Evolutionary conservation across 805 yeast species (phyloP).

Genomic region (Saccharomycopsis microspora): DNA sequence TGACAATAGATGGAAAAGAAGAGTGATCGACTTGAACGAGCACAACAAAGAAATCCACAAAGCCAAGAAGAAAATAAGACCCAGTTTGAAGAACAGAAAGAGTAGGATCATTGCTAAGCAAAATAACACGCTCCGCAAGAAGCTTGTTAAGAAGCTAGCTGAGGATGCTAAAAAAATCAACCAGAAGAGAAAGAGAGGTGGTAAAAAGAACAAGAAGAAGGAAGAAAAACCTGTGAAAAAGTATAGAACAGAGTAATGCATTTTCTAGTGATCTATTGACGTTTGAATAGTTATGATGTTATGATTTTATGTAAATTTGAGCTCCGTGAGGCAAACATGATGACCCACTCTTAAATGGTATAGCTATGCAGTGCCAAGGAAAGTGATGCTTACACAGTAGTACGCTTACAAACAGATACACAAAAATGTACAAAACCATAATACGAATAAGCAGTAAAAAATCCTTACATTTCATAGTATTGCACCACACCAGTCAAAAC

Average conservation of each 20-base stretch:
- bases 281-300: too few species aligned
- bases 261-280: too few species aligned
- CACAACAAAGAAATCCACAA: constrained; percentile 4
- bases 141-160: not conserved
- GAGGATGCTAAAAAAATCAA: not conserved
- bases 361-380: too few species aligned
- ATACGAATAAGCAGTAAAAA: too few species aligned
- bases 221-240: not conserved
- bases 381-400: too few species aligned
- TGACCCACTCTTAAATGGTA: too few species aligned
- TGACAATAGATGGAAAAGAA: constrained; percentile 4
- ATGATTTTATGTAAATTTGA: too few species aligned
- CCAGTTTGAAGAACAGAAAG: constrained; percentile 11
- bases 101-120: constrained; percentile 3
- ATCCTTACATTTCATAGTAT: too few species aligned
- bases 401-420: too few species aligned
- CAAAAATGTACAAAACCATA: too few species aligned
- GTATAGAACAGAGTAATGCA: constrained; percentile 8
- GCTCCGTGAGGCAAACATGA: too few species aligned
- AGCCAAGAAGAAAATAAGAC: constrained; percentile 7
- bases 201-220: constrained; percentile 16
- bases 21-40: constrained; percentile 4
- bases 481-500: too few species aligned
- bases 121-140: constrained; percentile 7
- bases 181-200: constrained; percentile 17